Evolutionary conservation across 192 early-diverging fungal species (phyloP), one percentile per base, ranked within the genome.

Genomic region (Coemansia sp.): DNA sequence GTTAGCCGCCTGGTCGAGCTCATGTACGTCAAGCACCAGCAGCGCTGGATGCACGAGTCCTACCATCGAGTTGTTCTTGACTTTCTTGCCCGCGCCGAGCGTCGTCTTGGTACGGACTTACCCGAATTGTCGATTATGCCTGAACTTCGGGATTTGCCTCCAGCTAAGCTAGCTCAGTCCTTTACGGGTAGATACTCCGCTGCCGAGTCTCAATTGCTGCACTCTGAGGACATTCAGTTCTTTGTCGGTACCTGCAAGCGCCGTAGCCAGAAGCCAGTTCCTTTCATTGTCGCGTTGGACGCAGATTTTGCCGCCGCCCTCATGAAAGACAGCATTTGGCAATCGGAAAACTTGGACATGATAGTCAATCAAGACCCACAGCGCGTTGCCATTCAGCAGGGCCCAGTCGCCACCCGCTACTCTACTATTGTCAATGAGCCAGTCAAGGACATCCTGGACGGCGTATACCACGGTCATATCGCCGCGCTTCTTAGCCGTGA

Each of bases 241-340:
- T 76, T 84, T 46, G 21, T 74, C 8, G 15, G 36, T 29, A 57
- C 66, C 39, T 80, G 83, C 66, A 74, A 89, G 55, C 89, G 88
- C 0, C 53, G 89, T 46, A 89, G 89, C 25, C 90, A 93, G 69
- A 95, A 95, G 82, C 96, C 93, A 12, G 90, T 93, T 9, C 92
- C 93, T 36, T 97, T 95, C 75, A 91, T 98, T 41, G 91, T 93
- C 8, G 86, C 90, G 14, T 75, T 98, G 19, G 94, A 94, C 68
- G 88, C 89, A 62, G 91, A 93, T 79, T 95, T 98, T 84, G 92
- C 94, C 71, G 84, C 87, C 19, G 90, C 92, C 90, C 89, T 96
- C 84, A 91, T 91, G 81, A 97, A 96, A 86, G 91, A 94, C 75
- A 91, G 90, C 9, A 77, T 91, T 29, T 96, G 94, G 95, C 93